Base-by-base conservation (phyloP, 2,329 filamentous ascomycete genomes). In the Cladophialophora exuberans region DNA sequence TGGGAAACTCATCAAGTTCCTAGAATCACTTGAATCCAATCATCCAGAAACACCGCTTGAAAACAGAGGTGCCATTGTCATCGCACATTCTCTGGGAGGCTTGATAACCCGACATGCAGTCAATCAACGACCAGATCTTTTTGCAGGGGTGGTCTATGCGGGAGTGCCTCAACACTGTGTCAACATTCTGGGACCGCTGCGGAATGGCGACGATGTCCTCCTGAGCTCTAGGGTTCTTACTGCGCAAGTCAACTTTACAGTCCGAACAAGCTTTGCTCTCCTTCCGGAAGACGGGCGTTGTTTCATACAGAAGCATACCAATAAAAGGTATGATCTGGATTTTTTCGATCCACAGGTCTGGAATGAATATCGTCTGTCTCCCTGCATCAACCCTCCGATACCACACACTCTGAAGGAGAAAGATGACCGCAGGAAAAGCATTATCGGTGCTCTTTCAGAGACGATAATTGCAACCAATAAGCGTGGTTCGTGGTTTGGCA, bases 151-250 rank as follows among this genome's bases (percentile, higher is more conserved):
- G 1, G 70, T 96, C 1, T 97, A 90, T 67, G 91, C 89, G 1
- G 93, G 92, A 6, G 85, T 87, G 1, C 92, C 92, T 0, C 87
- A 93, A 62, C 83, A 88, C 50, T 96, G 91, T 68, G 84, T 97
- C 68, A 97, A 96, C 68, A 94, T 96, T 47, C 80, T 97, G 3
- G 93, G 93, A 0, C 92, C 92, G 1, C 71, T 97, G 10, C 85
- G 92, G 30, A 93, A 96, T 64, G 92, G 92, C n/a, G 92, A 97
- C 67, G 89, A 92, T 15, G 91, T 97, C 0, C 79, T 96, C 1
- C 79, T 97, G 56, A 96, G 92, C 65, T 91, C 91, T 58, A 89
- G 90, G 62, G 87, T 97, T 0, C 79, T 97, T 13, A 96, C 91
- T 1, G 91, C 93, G 0, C 89, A 94, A 67, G 92, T 96, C 64